These are phyloP conservation scores for Trichoderma afroharzianum DNA, from an alignment of 2,329 filamentous ascomycete species.

Conservation along the genomic window DNA sequence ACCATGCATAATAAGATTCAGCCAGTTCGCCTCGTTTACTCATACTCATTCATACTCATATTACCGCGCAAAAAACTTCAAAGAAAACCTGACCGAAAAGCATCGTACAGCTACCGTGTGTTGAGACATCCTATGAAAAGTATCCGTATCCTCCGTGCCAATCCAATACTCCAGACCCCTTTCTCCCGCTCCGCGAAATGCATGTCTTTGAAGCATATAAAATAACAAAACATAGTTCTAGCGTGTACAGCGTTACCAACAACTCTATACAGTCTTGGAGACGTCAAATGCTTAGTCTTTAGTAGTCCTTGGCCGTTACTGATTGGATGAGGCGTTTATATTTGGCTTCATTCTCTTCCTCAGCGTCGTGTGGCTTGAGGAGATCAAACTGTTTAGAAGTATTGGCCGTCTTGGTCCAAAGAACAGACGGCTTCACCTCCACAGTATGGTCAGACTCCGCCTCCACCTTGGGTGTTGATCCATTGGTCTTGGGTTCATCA, in stretches of 20 bases:
- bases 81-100: not conserved
- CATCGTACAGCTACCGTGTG: not conserved
- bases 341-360: conserved; percentile 33
- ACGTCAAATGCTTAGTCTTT: conserved; percentile 14
- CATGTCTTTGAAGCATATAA: conserved; percentile 16
- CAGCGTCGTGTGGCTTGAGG: conserved; percentile 31
- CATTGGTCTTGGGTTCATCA: conserved; percentile 32
- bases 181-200: conserved; percentile 15
- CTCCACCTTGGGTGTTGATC: conserved; percentile 31
- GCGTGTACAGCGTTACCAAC: conserved; percentile 4
- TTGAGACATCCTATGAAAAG: not conserved
- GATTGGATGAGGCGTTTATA: conserved; percentile 39
- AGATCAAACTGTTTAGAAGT: conserved; percentile 16
- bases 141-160: not conserved
- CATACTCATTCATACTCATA: not conserved
- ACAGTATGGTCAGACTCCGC: conserved; percentile 25
- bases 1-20: not conserved
- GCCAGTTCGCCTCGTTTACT: not conserved
- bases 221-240: conserved; percentile 9
- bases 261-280: not conserved
- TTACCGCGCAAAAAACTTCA: not conserved
- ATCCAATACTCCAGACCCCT: conserved; percentile 18
- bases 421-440: conserved; percentile 30
- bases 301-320: conserved; percentile 34
- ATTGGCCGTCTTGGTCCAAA: conserved; percentile 32